These are phyloP conservation scores for Centrapalus pauciflorus DNA, from an alignment of 129 eudicot species.

Conservation along the genomic window DNA sequence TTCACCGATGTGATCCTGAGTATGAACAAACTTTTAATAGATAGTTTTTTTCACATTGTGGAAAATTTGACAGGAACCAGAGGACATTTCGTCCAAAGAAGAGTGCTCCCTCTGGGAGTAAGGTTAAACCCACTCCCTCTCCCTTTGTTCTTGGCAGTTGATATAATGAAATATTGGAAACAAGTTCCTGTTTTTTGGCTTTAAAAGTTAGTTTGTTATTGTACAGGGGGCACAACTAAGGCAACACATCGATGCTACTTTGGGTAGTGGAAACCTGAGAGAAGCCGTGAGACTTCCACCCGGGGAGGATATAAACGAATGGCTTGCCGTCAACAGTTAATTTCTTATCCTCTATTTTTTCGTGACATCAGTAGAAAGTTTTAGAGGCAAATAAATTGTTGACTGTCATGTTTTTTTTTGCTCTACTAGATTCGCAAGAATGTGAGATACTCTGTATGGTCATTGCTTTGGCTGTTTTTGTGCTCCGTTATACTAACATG, in stretches of 20 bases:
- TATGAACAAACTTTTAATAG: not conserved
- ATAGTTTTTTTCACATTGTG: not conserved
- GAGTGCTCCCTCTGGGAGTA: conserved; percentile 96
- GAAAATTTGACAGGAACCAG: conserved; percentile 60
- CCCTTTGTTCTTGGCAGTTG: not conserved
- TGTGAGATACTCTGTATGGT: not conserved
- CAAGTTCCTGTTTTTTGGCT: not conserved
- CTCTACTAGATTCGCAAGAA: not conserved
- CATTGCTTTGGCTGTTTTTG: not conserved
- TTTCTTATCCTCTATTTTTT: conserved; percentile 19
- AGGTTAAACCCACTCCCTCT: conserved; percentile 40
- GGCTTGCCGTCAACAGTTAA: conserved; percentile 97
- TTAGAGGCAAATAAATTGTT: not conserved
- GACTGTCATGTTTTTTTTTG: not conserved
- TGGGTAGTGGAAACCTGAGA: conserved; percentile 93
- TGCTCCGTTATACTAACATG: not conserved
- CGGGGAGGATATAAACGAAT: conserved; percentile 92
- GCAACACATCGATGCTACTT: conserved; percentile 88
- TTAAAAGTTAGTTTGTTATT: not conserved
- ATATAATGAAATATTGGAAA: not conserved
- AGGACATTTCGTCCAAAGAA: conserved; percentile 90
- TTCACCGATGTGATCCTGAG: not conserved
- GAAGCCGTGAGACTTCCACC: conserved; percentile 98
- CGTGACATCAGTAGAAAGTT: not conserved
- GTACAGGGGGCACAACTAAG: conserved; percentile 91